phyloP scores from a whole-genome alignment of 176 grass and related monocot species.

The Alloteropsis semialata region DNA sequence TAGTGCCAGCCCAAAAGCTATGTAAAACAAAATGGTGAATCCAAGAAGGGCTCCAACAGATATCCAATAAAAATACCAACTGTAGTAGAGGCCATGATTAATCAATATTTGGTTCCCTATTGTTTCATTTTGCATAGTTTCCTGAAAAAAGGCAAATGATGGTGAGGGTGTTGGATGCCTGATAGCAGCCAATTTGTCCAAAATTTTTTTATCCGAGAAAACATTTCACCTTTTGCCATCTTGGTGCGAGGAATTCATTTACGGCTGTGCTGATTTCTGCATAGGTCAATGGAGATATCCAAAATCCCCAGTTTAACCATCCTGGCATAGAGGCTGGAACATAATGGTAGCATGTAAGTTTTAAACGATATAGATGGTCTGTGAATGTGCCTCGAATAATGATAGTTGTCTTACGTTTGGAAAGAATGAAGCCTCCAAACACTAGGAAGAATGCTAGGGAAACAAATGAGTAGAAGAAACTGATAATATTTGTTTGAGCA shows the following conservation, averaged over 20 bases:
- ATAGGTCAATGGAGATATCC: slow-evolving; percentile 64
- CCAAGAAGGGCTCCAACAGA: slow-evolving; percentile 49
- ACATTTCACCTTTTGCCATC: slow-evolving; percentile 61
- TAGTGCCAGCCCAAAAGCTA: slow-evolving; percentile 49
- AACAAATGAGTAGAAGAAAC: background rate
- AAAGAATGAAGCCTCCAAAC: slow-evolving; percentile 8
- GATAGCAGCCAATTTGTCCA: background rate
- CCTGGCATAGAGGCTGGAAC: slow-evolving; percentile 47
- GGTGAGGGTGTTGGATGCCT: background rate
- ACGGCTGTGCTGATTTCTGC: slow-evolving; percentile 47
- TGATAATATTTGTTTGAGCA: slow-evolving; percentile 18
- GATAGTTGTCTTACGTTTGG: background rate
- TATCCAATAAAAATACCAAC: slow-evolving; percentile 60
- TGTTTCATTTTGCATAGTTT: background rate
- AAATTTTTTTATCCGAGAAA: background rate
- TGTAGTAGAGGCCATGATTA: slow-evolving; percentile 27
- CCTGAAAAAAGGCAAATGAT: background rate
- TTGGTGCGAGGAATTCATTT: slow-evolving; percentile 65
- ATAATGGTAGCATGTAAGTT: background rate
- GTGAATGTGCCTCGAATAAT: background rate
- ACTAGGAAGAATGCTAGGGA: background rate
- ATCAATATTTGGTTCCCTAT: background rate
- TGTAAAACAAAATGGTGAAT: slow-evolving; percentile 42
- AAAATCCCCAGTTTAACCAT: slow-evolving; percentile 72
- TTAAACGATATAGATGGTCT: background rate